Percentiles rank a stretch among this genome's conserved stretches.
These are phyloP conservation scores for Diplocarpon mali DNA, from an alignment of 2,329 filamentous ascomycete genomes.

Conservation along the genomic window DNA sequence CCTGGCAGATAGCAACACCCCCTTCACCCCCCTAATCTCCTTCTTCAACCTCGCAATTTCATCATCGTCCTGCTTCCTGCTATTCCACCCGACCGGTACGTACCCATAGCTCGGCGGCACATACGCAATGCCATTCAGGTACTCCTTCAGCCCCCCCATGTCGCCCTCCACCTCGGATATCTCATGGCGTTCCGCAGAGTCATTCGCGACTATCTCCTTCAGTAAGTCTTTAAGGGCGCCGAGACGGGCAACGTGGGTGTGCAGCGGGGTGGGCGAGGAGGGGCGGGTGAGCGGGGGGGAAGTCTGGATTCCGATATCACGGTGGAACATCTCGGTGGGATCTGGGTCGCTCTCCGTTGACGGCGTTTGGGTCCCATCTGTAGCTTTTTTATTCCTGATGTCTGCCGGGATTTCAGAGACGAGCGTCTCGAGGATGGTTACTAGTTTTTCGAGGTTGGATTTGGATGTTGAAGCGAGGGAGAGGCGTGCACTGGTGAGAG, in stretches of 20 bases:
- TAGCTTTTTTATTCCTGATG: constrained; percentile 15
- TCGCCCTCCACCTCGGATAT: constrained; percentile 17
- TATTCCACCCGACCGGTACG: constrained; percentile 17
- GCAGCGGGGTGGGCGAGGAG: constrained; percentile 14
- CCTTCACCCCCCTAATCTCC: constrained; percentile 70
- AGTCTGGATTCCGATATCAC: constrained; percentile 72
- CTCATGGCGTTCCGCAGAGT: constrained; percentile 15
- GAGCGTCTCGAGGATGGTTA: constrained; percentile 39
- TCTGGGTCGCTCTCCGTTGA: constrained; percentile 40
- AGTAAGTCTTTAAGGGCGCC: constrained; percentile 37
- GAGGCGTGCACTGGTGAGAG: constrained; percentile 39
- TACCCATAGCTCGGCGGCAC: constrained; percentile 26
- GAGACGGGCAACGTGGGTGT: constrained; percentile 32
- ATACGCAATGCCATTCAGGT: constrained; percentile 52
- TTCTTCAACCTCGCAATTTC: constrained; percentile 63
- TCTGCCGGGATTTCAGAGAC: constrained; percentile 50
- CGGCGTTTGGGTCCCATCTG: constrained; percentile 26
- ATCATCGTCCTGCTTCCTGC: constrained; percentile 46
- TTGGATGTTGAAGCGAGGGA: constrained; percentile 39
- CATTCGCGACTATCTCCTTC: constrained; percentile 38
- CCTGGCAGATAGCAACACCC: constrained; percentile 61
- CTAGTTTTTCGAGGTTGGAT: constrained; percentile 38
- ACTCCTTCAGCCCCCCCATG: constrained; percentile 46
- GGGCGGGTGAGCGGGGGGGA: constrained; percentile 38
- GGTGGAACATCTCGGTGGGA: constrained; percentile 70